phyloP scores from a whole-genome alignment of 768 basidiomycete species.

The Lentinula aciculospora region DNA sequence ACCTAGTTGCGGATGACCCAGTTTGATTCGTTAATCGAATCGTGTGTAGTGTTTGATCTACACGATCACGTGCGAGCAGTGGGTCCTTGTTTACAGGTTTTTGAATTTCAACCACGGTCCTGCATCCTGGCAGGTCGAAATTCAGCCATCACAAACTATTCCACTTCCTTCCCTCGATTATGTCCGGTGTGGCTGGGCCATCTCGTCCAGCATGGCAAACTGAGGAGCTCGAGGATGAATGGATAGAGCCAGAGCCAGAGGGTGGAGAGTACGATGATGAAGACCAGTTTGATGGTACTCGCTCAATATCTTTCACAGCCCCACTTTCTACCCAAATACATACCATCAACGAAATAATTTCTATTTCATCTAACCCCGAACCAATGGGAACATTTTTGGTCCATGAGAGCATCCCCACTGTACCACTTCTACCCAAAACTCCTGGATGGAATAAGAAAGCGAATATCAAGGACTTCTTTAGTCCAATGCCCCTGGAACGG shows the following conservation, averaged over 20 bases:
- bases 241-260: constrained; percentile 62
- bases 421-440: constrained; percentile 58
- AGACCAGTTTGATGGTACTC: constrained; percentile 41
- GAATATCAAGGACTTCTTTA: constrained; percentile 80
- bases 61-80: neutral
- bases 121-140: neutral
- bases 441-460: constrained; percentile 46
- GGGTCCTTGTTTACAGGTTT: constrained; percentile 2
- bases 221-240: constrained; percentile 88
- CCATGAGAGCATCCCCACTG: constrained; percentile 56
- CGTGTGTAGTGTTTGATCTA: neutral
- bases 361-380: constrained; percentile 21
- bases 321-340: constrained; percentile 51
- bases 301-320: constrained; percentile 55
- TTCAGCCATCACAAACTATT: neutral
- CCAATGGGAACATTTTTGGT: constrained; percentile 70
- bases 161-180: neutral
- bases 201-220: constrained; percentile 74
- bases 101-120: neutral
- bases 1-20: neutral
- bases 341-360: constrained; percentile 29
- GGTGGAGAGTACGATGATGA: constrained; percentile 29
- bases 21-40: too few relatives aligned
- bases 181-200: constrained; percentile 12
- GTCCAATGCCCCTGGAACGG: constrained; percentile 76